A percentile compares a stretch with the other conserved stretches of the same genome.
These are phyloP conservation scores for Colletotrichum sublineola DNA, from an alignment of 2,329 filamentous ascomycete genomes.

Conservation along the genomic window DNA sequence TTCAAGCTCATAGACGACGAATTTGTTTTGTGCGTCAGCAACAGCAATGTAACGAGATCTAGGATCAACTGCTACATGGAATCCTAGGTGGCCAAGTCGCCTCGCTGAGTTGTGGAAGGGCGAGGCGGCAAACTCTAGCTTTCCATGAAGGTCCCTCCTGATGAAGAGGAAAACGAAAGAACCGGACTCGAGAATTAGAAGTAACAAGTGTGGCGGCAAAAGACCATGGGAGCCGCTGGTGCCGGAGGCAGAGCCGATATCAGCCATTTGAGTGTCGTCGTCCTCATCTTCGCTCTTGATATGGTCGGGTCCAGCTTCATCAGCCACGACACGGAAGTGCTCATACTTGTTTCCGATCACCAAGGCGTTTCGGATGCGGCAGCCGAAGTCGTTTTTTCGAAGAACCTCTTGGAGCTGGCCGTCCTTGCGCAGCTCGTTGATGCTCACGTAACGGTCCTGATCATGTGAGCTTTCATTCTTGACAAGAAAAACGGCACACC, in stretches of 20 bases:
- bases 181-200: constrained; percentile 80
- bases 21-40: constrained; percentile 76
- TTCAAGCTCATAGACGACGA: constrained; percentile 80
- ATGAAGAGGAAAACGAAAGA: constrained; percentile 84
- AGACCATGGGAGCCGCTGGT: constrained; percentile 16
- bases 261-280: constrained; percentile 51
- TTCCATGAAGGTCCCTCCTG: constrained; percentile 57
- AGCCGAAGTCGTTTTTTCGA: constrained; percentile 83
- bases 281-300: constrained; percentile 58
- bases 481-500: not conserved
- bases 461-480: constrained; percentile 43
- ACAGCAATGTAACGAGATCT: constrained; percentile 77
- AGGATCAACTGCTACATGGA: constrained; percentile 82
- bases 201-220: constrained; percentile 83
- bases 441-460: constrained; percentile 82
- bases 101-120: constrained; percentile 68
- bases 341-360: constrained; percentile 73
- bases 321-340: constrained; percentile 52
- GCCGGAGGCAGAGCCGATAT: constrained; percentile 44
- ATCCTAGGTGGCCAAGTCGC: constrained; percentile 69
- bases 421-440: constrained; percentile 79
- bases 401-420: constrained; percentile 81
- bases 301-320: constrained; percentile 41
- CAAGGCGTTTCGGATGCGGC: constrained; percentile 82
- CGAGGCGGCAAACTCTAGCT: constrained; percentile 72